Conservation (phyloP, 1,139 yeast genomes). For the Citeromyces hawaiiensis region DNA sequence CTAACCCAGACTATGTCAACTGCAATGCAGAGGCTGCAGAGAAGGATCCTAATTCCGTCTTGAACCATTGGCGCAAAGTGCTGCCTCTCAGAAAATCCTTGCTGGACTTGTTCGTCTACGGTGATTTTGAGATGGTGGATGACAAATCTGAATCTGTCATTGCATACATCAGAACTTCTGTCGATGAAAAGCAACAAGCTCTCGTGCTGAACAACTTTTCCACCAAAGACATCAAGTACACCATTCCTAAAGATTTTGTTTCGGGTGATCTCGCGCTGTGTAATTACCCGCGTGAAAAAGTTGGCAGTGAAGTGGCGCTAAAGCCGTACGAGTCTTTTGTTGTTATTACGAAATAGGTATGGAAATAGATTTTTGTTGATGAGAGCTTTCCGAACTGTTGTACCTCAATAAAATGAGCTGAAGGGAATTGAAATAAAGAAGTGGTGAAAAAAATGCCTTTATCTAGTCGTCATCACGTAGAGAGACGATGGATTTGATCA, state of each 20-base stretch:
- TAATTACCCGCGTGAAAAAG: not conserved
- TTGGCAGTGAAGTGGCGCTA: not conserved
- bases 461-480: no score
- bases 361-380: no score
- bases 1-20: constrained; percentile 33
- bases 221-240: constrained; percentile 9
- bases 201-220: constrained; percentile 34
- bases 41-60: constrained; percentile 31
- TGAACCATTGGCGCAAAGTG: constrained; percentile 29
- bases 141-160: constrained; percentile 23
- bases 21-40: constrained; percentile 36
- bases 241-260: not conserved
- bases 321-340: not conserved
- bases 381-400: no score
- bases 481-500: no score
- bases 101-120: constrained; percentile 32
- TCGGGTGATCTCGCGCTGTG: not conserved
- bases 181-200: constrained; percentile 15
- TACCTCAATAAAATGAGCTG: no score
- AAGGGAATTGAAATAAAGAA: no score
- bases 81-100: constrained; percentile 29
- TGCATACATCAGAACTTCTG: constrained; percentile 21
- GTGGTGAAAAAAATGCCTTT: no score
- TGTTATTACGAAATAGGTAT: not conserved
- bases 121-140: constrained; percentile 28